Evolutionary conservation across 306 rosid species (phyloP).

Genomic region (Oxytropis ochrocephala): DNA sequence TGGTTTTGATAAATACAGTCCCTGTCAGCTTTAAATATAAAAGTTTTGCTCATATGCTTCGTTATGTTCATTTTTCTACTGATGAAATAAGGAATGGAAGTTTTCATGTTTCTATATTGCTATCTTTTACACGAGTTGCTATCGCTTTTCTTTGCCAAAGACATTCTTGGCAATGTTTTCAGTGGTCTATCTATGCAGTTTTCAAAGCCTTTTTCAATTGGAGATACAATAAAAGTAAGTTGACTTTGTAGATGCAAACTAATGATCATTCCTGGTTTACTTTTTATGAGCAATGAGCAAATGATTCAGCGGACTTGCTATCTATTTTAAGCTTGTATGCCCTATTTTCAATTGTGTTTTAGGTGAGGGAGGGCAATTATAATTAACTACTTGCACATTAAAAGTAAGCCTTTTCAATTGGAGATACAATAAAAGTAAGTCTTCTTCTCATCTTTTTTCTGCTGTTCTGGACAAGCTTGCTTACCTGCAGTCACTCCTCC

Average conservation of each 20-base stretch:
- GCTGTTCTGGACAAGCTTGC: neutral
- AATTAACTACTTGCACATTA: neutral
- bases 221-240: slow-evolving; percentile 90
- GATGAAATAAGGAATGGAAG: neutral
- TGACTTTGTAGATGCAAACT: slow-evolving; percentile 11
- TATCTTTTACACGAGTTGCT: slow-evolving; percentile 67
- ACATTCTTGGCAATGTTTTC: slow-evolving; percentile 78
- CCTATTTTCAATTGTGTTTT: neutral
- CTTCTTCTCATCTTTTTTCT: neutral
- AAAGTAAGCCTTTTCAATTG: no score
- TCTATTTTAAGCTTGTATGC: slow-evolving; percentile 1
- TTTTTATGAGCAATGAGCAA: neutral
- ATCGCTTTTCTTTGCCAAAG: slow-evolving; percentile 89
- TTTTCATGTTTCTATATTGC: slow-evolving; percentile 5
- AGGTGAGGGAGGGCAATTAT: neutral
- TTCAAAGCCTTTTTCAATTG: slow-evolving; percentile 83
- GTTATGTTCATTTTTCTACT: neutral
- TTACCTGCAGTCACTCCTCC: slow-evolving; percentile 8
- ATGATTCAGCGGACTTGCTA: neutral
- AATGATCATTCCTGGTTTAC: neutral
- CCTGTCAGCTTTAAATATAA: no score
- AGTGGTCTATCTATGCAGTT: slow-evolving; percentile 90
- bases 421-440: no score
- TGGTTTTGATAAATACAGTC: neutral
- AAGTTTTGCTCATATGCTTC: neutral